Evolutionary conservation across 2,329 filamentous ascomycete species (phyloP).

Genomic region (Aspergillus fumigatiaffinis): DNA sequence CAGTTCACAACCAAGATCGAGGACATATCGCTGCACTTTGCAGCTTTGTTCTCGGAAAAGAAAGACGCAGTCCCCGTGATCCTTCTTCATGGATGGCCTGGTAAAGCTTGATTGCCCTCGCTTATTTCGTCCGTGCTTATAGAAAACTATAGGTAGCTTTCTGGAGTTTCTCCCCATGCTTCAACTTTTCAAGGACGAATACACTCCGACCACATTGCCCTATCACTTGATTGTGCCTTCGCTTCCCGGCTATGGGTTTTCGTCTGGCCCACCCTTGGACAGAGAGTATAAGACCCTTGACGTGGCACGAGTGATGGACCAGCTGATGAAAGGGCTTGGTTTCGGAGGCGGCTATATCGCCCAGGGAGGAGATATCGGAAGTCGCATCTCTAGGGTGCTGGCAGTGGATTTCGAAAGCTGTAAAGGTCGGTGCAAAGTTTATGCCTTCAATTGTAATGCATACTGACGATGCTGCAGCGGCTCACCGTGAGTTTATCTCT

Average conservation of each 20-base stretch:
- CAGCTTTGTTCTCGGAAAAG: slow-evolving; percentile 47
- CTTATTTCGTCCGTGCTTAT: background rate
- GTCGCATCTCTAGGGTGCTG: slow-evolving; percentile 19
- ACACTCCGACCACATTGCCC: slow-evolving; percentile 22
- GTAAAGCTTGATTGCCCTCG: slow-evolving; percentile 7
- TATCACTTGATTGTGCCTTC: slow-evolving; percentile 32
- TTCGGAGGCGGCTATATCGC: slow-evolving; percentile 27
- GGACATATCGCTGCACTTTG: slow-evolving; percentile 46
- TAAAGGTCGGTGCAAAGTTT: slow-evolving; percentile 19
- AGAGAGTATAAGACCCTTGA: slow-evolving; percentile 20
- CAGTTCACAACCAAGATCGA: slow-evolving; percentile 46
- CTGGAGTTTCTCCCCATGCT: slow-evolving; percentile 31
- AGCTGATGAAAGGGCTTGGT: slow-evolving; percentile 27
- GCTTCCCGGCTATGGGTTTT: slow-evolving; percentile 28
- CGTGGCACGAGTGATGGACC: slow-evolving; percentile 24
- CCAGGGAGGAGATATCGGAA: slow-evolving; percentile 32
- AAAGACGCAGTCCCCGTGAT: slow-evolving; percentile 46
- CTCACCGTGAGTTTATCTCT: slow-evolving; percentile 22
- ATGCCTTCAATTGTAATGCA: background rate
- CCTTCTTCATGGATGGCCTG: slow-evolving; percentile 40
- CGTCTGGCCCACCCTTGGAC: slow-evolving; percentile 27
- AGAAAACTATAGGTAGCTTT: slow-evolving; percentile 23
- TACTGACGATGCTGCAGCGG: slow-evolving; percentile 17
- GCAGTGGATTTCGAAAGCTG: slow-evolving; percentile 25
- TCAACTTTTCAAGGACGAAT: slow-evolving; percentile 23